These are phyloP conservation scores for Serendipita sp. DNA, from an alignment of 768 basidiomycete genomes.

Conservation along the genomic window DNA sequence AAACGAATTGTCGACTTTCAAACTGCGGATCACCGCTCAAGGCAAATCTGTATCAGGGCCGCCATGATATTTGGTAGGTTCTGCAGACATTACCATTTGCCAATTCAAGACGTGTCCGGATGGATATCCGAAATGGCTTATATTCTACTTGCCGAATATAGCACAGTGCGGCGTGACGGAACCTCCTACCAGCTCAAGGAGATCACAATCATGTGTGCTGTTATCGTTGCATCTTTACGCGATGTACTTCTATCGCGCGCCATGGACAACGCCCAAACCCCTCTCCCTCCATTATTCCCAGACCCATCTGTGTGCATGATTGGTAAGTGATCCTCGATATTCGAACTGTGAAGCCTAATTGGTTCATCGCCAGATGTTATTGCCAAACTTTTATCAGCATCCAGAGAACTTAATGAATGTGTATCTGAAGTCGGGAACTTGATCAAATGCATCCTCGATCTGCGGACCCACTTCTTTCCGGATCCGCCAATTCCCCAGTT, in stretches of 20 bases:
- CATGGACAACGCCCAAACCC: neutral
- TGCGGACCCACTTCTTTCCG: neutral
- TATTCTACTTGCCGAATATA: neutral
- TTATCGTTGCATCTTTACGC: neutral
- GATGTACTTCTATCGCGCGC: neutral
- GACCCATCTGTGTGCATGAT: neutral
- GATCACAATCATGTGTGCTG: neutral
- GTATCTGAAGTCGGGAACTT: neutral
- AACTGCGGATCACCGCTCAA: neutral
- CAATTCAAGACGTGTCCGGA: neutral
- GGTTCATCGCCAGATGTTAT: neutral
- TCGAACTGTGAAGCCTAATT: neutral
- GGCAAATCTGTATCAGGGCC: neutral
- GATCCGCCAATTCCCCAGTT: neutral
- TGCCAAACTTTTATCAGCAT: neutral
- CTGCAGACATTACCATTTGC: neutral
- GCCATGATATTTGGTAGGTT: constrained; percentile 2
- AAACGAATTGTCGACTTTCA: neutral
- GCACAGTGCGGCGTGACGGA: neutral
- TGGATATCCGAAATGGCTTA: neutral
- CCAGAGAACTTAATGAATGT: neutral
- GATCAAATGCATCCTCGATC: neutral
- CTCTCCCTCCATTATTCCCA: neutral
- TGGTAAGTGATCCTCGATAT: neutral
- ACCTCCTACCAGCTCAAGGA: neutral